Conservation (phyloP, 768 basidiomycete genomes). For the Coprinopsis sp. region DNA sequence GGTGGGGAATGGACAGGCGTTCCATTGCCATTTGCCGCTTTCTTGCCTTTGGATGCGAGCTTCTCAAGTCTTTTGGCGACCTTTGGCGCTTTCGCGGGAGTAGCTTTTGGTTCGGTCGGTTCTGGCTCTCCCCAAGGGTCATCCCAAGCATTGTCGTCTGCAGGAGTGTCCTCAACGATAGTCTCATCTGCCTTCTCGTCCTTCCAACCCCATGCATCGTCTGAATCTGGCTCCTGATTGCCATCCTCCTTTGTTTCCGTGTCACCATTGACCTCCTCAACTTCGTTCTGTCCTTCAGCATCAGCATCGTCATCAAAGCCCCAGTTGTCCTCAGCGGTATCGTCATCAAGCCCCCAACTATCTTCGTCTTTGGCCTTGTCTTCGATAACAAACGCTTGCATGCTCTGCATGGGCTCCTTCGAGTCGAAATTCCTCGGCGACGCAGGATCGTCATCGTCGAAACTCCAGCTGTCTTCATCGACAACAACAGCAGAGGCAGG, state of each 20-base stretch:
- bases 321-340: conserved; percentile 38
- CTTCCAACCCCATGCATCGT: conserved; percentile 77
- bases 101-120: conserved; percentile 17
- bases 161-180: conserved; percentile 19
- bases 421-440: neutral
- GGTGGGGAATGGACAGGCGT: conserved; percentile 18
- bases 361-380: neutral
- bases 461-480: conserved; percentile 45
- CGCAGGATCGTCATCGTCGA: conserved; percentile 35
- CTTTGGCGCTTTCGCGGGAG: conserved; percentile 38
- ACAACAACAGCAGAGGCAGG: conserved; percentile 21
- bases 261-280: neutral
- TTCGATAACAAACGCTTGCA: too few relatives aligned
- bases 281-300: conserved; percentile 7
- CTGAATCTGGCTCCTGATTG: conserved; percentile 37
- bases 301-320: conserved; percentile 43
- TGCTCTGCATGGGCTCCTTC: neutral
- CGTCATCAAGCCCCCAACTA: conserved; percentile 16
- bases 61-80: conserved; percentile 56
- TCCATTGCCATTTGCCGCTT: conserved; percentile 29
- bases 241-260: conserved; percentile 10
- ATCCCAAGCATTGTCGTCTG: conserved; percentile 52
- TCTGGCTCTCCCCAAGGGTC: conserved; percentile 62
- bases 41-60: conserved; percentile 52
- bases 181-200: conserved; percentile 38